Percentiles rank a stretch among this genome's conserved stretches.
Evolutionary conservation across 2,329 filamentous ascomycete genomes (phyloP).

Genomic region (Aspergillus sojae): DNA sequence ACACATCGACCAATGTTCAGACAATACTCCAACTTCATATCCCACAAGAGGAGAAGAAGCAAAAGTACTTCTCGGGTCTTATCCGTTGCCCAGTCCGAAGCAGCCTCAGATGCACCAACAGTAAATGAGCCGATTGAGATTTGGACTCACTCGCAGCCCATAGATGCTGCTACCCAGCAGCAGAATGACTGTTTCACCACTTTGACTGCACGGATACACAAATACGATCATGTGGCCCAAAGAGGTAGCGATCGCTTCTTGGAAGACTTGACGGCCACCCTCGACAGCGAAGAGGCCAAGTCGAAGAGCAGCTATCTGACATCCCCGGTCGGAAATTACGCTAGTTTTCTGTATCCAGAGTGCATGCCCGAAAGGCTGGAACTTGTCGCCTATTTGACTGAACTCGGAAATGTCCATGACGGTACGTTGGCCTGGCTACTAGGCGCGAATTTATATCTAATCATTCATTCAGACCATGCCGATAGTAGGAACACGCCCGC

Average conservation of each 20-base stretch:
- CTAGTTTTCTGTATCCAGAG: slow-evolving; percentile 17
- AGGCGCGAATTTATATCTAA: not conserved
- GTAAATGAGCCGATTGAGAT: slow-evolving; percentile 13
- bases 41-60: slow-evolving; percentile 17
- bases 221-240: slow-evolving; percentile 19
- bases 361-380: slow-evolving; percentile 16
- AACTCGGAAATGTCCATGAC: slow-evolving; percentile 14
- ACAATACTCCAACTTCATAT: slow-evolving; percentile 16
- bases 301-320: slow-evolving; percentile 13
- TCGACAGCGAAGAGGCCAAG: slow-evolving; percentile 7
- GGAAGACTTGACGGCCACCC: slow-evolving; percentile 12
- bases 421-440: slow-evolving; percentile 5
- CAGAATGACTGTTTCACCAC: slow-evolving; percentile 15
- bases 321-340: slow-evolving; percentile 17
- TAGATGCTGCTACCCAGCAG: slow-evolving; percentile 8
- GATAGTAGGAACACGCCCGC: slow-evolving; percentile 2
- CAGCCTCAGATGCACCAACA: slow-evolving; percentile 8
- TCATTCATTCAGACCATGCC: not conserved
- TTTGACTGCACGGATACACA: slow-evolving; percentile 13
- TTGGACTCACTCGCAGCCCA: slow-evolving; percentile 13
- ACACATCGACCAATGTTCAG: slow-evolving; percentile 13
- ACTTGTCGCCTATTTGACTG: slow-evolving; percentile 15
- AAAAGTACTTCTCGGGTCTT: slow-evolving; percentile 14
- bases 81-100: slow-evolving; percentile 11
- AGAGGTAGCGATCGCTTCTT: slow-evolving; percentile 16